These are phyloP conservation scores for Tetrahymena elliotti DNA, from an alignment of 73 alveolate genomes.

Conservation along the genomic window DNA sequence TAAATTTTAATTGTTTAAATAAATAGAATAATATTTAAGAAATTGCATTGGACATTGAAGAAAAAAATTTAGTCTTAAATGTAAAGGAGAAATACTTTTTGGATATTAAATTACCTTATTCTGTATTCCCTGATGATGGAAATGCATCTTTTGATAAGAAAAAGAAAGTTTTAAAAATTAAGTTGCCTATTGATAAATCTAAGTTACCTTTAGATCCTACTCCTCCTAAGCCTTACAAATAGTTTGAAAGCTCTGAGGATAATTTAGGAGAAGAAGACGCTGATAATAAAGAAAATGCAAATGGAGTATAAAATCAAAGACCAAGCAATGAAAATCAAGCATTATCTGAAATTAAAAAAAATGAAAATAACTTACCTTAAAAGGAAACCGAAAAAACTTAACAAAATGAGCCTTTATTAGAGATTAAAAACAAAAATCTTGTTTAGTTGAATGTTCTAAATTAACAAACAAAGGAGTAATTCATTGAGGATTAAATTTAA, in stretches of 20 bases:
- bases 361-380: not conserved
- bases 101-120: constrained; percentile 78
- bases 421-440: not conserved
- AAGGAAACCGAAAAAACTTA: not conserved
- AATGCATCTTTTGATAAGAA: constrained; percentile 86
- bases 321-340: not conserved
- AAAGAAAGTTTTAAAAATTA: constrained; percentile 63
- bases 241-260: not conserved
- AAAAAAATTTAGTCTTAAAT: constrained; percentile 67
- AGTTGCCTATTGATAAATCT: constrained; percentile 44
- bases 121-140: constrained; percentile 72
- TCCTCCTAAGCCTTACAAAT: not conserved
- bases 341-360: not conserved
- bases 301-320: not conserved
- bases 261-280: not conserved
- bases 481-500: not conserved
- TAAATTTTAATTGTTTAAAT: constrained; percentile 52
- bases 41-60: constrained; percentile 80
- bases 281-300: not conserved
- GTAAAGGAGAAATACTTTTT: constrained; percentile 79
- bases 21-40: constrained; percentile 54
- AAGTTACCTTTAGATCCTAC: not conserved
- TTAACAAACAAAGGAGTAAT: not conserved
- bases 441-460: not conserved
- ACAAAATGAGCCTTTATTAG: not conserved